Conservation (phyloP, 176 grass and related monocot genomes). For the Poa pratensis region DNA sequence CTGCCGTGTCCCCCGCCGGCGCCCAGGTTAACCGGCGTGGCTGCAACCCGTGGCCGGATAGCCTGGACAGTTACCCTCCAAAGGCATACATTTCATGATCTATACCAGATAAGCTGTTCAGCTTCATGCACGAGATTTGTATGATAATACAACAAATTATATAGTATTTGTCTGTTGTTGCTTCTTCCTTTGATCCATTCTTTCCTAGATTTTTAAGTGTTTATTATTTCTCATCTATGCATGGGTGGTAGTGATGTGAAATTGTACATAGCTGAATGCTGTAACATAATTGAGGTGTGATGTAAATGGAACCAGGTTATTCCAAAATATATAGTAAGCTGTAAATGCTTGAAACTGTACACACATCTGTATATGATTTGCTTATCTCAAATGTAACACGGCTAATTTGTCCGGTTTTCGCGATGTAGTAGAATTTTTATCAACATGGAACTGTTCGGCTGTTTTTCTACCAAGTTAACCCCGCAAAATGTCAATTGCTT, state of each 20-base stretch:
- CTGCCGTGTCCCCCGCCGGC: background rate
- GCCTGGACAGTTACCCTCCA: background rate
- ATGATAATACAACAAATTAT: background rate
- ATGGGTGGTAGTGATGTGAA: background rate
- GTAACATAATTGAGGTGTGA: background rate
- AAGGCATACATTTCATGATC: constrained; percentile 16
- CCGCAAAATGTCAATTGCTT: too few species aligned
- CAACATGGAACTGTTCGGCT: too few species aligned
- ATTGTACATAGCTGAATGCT: background rate
- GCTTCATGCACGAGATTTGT: background rate
- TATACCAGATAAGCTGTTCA: background rate
- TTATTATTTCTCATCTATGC: background rate
- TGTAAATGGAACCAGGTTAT: background rate
- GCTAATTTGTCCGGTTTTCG: too few species aligned
- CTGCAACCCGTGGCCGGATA: constrained; percentile 11
- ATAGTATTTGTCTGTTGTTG: background rate
- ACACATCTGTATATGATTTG: background rate
- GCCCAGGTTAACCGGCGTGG: background rate
- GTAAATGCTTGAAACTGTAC: too few species aligned
- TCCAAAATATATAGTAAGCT: background rate
- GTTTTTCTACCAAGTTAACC: too few species aligned
- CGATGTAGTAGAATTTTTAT: too few species aligned
- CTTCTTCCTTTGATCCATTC: background rate
- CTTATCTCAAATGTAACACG: background rate
- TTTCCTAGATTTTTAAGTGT: background rate